phyloP scores from a whole-genome alignment of 2,329 filamentous ascomycete genomes.

The Trichocomaceae sp. region DNA sequence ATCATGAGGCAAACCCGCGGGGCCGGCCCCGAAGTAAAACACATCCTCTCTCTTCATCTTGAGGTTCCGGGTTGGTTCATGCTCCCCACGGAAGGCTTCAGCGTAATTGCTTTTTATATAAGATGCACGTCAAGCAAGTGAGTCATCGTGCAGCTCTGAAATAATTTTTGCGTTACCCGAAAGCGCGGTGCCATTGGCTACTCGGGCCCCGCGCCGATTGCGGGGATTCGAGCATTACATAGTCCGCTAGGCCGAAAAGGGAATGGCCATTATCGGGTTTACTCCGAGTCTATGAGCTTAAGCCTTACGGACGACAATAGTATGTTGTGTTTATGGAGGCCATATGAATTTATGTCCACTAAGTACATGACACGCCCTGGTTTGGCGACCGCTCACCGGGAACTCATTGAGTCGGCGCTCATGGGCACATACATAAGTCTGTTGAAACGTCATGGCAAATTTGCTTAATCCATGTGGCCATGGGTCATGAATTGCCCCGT shows the following conservation, averaged over 20 bases:
- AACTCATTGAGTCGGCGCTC: background rate
- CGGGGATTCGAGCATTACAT: background rate
- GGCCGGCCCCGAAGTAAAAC: conserved; percentile 84
- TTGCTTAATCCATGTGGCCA: no score
- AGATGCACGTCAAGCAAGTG: background rate
- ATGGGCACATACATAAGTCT: background rate
- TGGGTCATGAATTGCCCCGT: no score
- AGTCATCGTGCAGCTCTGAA: background rate
- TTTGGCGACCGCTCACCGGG: background rate
- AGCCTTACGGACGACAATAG: no score
- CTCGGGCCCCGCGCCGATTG: conserved; percentile 2
- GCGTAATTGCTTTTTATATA: background rate
- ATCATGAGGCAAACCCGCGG: conserved; percentile 73
- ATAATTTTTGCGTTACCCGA: conserved; percentile 3
- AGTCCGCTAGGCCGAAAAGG: no score
- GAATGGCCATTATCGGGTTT: no score
- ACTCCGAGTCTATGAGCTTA: no score
- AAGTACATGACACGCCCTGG: background rate
- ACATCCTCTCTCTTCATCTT: conserved; percentile 56
- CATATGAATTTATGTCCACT: background rate
- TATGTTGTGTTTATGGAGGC: background rate
- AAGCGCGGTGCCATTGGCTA: background rate
- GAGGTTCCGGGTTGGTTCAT: background rate
- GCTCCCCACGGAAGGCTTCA: no score
- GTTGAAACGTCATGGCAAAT: background rate